Percentiles rank a stretch among this genome's conserved stretches.
Conservation (phyloP, 106 monocot species). For the Dioscorea zingiberensis region DNA sequence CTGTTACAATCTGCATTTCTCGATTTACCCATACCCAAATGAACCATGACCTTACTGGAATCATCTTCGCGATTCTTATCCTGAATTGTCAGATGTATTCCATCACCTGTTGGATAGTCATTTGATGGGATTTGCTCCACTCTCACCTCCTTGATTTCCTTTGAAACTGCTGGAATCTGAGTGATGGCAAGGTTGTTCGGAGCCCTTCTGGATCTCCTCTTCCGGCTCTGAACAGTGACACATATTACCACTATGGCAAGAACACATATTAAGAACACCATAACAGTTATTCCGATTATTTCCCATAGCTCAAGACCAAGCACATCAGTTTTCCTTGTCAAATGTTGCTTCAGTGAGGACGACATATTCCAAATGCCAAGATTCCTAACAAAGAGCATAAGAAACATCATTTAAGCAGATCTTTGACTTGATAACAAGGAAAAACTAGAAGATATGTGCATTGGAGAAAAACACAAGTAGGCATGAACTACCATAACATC, state of each 20-base stretch:
- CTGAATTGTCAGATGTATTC: constrained; percentile 10
- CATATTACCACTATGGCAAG: constrained; percentile 20
- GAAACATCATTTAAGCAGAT: too few relatives aligned
- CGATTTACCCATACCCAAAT: constrained; percentile 15
- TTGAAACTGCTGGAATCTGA: constrained; percentile 34
- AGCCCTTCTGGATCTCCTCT: constrained; percentile 11
- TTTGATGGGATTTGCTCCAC: constrained; percentile 18
- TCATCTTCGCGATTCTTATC: constrained; percentile 15
- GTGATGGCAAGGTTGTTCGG: constrained; percentile 1
- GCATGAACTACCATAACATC: too few relatives aligned
- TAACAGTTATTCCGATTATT: constrained; percentile 39
- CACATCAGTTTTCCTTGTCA: constrained; percentile 37
- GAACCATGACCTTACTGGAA: constrained; percentile 18
- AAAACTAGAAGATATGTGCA: too few relatives aligned
- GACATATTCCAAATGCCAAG: constrained; percentile 29
- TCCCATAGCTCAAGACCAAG: constrained; percentile 64
- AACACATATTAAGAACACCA: constrained; percentile 10
- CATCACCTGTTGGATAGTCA: constrained; percentile 17
- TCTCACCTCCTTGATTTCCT: constrained; percentile 34
- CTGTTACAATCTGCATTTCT: constrained; percentile 14
- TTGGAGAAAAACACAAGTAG: too few relatives aligned
- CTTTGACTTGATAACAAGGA: too few relatives aligned
- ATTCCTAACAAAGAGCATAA: background rate
- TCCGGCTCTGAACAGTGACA: constrained; percentile 7
- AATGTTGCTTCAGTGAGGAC: constrained; percentile 23